phyloP scores from a whole-genome alignment of 2,329 filamentous ascomycete genomes.

The Blumeria hordei region DNA sequence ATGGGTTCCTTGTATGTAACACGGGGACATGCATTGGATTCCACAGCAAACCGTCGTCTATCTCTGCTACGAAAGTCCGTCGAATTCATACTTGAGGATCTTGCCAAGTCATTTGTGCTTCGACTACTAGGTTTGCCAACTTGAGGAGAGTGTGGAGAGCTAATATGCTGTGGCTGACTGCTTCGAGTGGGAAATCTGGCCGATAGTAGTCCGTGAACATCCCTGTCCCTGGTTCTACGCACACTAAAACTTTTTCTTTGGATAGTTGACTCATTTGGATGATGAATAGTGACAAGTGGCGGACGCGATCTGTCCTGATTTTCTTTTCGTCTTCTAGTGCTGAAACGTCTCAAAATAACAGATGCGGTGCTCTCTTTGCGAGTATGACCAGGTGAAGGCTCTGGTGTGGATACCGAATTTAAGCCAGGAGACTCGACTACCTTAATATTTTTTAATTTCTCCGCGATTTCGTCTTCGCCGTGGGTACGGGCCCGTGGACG shows the following conservation, averaged over 20 bases:
- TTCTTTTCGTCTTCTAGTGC: conserved; percentile 57
- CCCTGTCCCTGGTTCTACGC: conserved; percentile 30
- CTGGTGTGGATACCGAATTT: conserved; percentile 23
- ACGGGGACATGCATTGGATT: conserved; percentile 25
- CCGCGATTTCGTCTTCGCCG: conserved; percentile 72
- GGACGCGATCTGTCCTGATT: conserved; percentile 36
- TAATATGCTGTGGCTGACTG: conserved; percentile 49
- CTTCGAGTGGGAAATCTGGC: conserved; percentile 28
- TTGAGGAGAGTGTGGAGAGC: conserved; percentile 50
- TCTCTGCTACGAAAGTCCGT: conserved; percentile 52
- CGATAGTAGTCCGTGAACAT: conserved; percentile 21
- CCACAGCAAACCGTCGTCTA: conserved; percentile 17
- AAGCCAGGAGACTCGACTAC: conserved; percentile 23
- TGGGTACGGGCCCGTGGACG: conserved; percentile 76
- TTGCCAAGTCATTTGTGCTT: conserved; percentile 46
- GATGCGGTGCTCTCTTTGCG: conserved; percentile 77
- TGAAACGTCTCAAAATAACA: conserved; percentile 69
- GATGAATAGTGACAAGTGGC: conserved; percentile 53
- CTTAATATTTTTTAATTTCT: conserved; percentile 43
- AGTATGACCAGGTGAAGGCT: conserved; percentile 28
- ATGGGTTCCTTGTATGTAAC: conserved; percentile 37
- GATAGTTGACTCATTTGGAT: conserved; percentile 40
- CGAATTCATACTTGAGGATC: conserved; percentile 81
- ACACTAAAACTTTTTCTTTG: conserved; percentile 81
- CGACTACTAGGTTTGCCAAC: conserved; percentile 33